These are phyloP conservation scores for Venturia nashicola DNA, from an alignment of 2,329 filamentous ascomycete genomes.

Conservation along the genomic window DNA sequence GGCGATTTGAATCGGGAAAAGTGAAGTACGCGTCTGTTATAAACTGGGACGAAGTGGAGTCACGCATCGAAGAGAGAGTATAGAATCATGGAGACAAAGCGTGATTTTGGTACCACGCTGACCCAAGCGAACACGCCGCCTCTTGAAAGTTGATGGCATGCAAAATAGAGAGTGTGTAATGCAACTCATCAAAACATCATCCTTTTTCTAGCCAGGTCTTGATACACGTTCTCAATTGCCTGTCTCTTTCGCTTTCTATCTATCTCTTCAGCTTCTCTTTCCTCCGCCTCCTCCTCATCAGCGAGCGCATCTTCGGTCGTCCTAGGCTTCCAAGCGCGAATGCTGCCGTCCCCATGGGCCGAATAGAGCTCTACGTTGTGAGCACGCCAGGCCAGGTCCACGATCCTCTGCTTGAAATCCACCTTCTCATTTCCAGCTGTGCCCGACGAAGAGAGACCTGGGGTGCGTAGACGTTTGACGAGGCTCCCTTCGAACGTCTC, in stretches of 20 bases:
- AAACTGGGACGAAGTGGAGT: too few species aligned
- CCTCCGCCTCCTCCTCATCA: conserved; percentile 25
- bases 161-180: too few species aligned
- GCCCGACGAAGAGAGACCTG: conserved; percentile 27
- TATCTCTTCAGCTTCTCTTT: conserved; percentile 24
- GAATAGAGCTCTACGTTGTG: conserved; percentile 68
- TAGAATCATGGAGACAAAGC: too few species aligned
- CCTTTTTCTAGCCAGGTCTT: conserved; percentile 38
- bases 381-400: conserved; percentile 61
- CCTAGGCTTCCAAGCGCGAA: conserved; percentile 64
- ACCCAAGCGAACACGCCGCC: too few species aligned
- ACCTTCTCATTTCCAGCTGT: not conserved
- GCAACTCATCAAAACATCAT: not conserved
- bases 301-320: conserved; percentile 37
- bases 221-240: conserved; percentile 68
- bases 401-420: conserved; percentile 44
- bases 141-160: too few species aligned
- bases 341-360: conserved; percentile 71
- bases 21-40: too few species aligned
- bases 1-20: too few species aligned
- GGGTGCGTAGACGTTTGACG: conserved; percentile 57
- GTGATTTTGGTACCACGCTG: too few species aligned
- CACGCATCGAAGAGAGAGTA: too few species aligned
- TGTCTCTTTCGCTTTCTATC: conserved; percentile 58
- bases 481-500: conserved; percentile 67